A percentile compares a stretch with the other conserved stretches of the same genome.
These are phyloP conservation scores for Grammothele lineata DNA, from an alignment of 768 basidiomycete species.

Conservation along the genomic window DNA sequence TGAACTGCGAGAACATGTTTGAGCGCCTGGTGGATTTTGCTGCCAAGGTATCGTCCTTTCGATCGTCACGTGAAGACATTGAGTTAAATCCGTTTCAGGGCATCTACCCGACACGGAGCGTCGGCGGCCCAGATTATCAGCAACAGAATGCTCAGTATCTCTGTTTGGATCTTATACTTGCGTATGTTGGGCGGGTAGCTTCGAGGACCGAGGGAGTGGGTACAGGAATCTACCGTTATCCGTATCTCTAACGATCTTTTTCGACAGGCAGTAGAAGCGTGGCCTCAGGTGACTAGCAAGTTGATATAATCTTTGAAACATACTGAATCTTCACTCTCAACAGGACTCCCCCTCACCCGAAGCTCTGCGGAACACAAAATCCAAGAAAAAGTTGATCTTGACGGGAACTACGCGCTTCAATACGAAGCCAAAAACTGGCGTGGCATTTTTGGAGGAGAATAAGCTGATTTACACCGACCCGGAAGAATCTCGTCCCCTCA, in stretches of 20 bases:
- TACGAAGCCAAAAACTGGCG: conserved; percentile 83
- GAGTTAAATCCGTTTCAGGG: conserved; percentile 42
- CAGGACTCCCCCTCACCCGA: conserved; percentile 57
- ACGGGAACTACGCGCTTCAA: conserved; percentile 88
- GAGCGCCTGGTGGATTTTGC: conserved; percentile 86
- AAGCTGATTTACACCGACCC: conserved; percentile 73
- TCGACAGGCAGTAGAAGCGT: conserved; percentile 37
- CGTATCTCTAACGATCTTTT: conserved; percentile 1
- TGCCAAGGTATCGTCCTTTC: conserved; percentile 55
- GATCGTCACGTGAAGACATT: conserved; percentile 5
- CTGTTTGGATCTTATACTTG: conserved; percentile 82
- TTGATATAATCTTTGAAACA: no score
- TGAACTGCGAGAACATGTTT: conserved; percentile 94
- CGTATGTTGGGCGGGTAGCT: conserved; percentile 87
- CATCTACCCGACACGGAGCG: conserved; percentile 68
- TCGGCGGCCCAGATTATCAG: conserved; percentile 54
- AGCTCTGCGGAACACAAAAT: conserved; percentile 63
- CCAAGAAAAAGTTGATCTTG: conserved; percentile 81
- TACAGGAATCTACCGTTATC: conserved; percentile 10
- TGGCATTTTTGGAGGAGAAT: conserved; percentile 90
- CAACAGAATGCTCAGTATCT: conserved; percentile 79
- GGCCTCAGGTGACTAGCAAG: no score
- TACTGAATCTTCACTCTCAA: not conserved
- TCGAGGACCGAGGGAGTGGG: conserved; percentile 50
- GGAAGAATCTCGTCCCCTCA: conserved; percentile 49